phyloP scores from a whole-genome alignment of 768 basidiomycete genomes.

The Pholiota molesta region DNA sequence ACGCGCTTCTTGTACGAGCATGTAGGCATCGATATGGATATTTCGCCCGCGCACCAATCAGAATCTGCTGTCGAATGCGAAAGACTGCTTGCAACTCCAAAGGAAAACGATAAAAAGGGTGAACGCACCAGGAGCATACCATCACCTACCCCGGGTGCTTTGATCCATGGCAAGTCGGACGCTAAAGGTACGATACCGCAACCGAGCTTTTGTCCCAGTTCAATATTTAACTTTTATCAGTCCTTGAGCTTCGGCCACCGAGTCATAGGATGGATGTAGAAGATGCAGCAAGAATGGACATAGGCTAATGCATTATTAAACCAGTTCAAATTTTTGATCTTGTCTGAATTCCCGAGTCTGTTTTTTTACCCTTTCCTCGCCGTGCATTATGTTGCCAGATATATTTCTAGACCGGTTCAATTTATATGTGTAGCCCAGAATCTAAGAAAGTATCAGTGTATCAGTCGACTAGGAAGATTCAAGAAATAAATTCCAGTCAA shows the following conservation, averaged over 20 bases:
- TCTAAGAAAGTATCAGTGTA: too few relatives aligned
- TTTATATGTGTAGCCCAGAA: too few relatives aligned
- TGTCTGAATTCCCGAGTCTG: too few relatives aligned
- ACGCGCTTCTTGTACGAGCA: slow-evolving; percentile 9
- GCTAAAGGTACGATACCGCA: background rate
- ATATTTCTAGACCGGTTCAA: too few relatives aligned
- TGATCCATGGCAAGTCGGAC: background rate
- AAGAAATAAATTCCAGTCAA: too few relatives aligned
- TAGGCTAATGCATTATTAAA: background rate
- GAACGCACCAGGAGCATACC: background rate
- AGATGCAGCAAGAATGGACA: background rate
- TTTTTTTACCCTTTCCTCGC: too few relatives aligned
- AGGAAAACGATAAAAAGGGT: too few relatives aligned
- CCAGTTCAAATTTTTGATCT: background rate
- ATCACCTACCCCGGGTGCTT: background rate
- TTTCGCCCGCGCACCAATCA: background rate
- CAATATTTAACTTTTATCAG: background rate
- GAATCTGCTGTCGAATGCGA: too few relatives aligned
- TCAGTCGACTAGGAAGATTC: too few relatives aligned
- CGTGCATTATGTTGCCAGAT: too few relatives aligned
- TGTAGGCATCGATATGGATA: background rate
- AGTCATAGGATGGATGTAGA: background rate
- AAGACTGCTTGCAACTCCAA: background rate
- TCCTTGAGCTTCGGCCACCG: background rate
- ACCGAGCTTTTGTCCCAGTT: background rate